A percentile compares a stretch with the other conserved stretches of the same genome.
These are phyloP conservation scores for Purpureocillium lavendulum DNA, from an alignment of 2,329 filamentous ascomycete species.

Conservation along the genomic window DNA sequence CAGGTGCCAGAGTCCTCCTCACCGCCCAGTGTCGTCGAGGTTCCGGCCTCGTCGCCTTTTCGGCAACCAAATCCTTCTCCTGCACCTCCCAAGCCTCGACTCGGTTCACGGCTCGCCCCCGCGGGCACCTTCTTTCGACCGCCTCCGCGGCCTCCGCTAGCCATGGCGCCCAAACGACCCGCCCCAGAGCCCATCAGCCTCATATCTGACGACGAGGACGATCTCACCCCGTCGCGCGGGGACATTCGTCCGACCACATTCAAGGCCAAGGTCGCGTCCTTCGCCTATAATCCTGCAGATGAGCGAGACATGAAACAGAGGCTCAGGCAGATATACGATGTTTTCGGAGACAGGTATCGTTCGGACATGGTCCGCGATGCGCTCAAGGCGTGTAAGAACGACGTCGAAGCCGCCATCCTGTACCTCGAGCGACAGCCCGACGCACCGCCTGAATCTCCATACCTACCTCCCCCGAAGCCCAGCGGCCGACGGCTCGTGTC, in stretches of 20 bases:
- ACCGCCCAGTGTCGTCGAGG: conserved; percentile 53
- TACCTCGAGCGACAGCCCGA: conserved; percentile 17
- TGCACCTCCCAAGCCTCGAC: conserved; percentile 6
- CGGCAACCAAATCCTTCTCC: conserved; percentile 24
- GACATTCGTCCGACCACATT: conserved; percentile 56
- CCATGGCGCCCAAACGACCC: conserved; percentile 23
- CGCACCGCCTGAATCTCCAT: background rate
- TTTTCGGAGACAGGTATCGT: conserved; percentile 21
- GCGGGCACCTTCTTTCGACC: conserved; percentile 63
- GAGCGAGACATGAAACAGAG: conserved; percentile 24
- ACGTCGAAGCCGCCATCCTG: conserved; percentile 25
- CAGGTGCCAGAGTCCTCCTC: conserved; percentile 29
- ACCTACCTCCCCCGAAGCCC: conserved; percentile 8
- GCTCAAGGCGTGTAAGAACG: conserved; percentile 20
- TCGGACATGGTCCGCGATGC: conserved; percentile 23
- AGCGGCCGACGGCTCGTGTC: conserved; percentile 19
- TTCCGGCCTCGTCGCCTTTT: conserved; percentile 80
- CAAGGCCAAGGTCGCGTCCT: conserved; percentile 28
- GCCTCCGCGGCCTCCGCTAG: conserved; percentile 21
- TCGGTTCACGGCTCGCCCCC: conserved; percentile 61
- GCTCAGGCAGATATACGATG: conserved; percentile 27
- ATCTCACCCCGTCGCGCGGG: conserved; percentile 42
- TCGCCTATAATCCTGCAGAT: conserved; percentile 40
- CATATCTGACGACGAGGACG: conserved; percentile 39
- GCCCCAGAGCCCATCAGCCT: conserved; percentile 35